These are phyloP conservation scores for Jaltomata sinuosa DNA, from an alignment of 257 asterid species.

Conservation along the genomic window DNA sequence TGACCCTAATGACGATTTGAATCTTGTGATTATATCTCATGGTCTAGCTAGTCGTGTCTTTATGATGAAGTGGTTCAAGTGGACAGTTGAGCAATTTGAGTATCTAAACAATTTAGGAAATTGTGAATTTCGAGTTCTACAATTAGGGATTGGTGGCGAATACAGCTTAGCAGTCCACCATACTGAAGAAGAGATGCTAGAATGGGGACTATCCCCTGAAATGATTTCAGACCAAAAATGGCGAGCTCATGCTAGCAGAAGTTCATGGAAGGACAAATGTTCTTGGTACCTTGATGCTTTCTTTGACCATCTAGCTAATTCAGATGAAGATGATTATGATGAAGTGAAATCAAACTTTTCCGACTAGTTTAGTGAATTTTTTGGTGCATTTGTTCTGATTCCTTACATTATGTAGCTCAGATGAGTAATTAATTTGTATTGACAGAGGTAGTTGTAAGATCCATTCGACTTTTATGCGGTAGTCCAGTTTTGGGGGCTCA, in stretches of 20 bases:
- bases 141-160: constrained; percentile 19
- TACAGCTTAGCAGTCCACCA: constrained; percentile 22
- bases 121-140: constrained; percentile 17
- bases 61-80: constrained; percentile 25
- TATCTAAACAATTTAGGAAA: constrained; percentile 8
- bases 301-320: constrained; percentile 14
- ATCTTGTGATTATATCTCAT: constrained; percentile 18
- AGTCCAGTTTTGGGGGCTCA: neutral
- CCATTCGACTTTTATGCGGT: neutral
- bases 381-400: neutral
- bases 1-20: constrained; percentile 10
- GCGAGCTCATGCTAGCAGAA: constrained; percentile 13
- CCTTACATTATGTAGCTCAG: neutral
- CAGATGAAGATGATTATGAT: neutral
- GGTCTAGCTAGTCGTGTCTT: constrained; percentile 18
- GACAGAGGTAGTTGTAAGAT: neutral
- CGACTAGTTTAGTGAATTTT: neutral
- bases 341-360: neutral
- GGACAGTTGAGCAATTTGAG: constrained; percentile 23
- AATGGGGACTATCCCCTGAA: constrained; percentile 21
- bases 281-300: constrained; percentile 20
- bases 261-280: constrained; percentile 19
- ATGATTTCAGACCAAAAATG: constrained; percentile 22
- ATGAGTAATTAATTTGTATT: neutral
- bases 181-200: constrained; percentile 16